Evolutionary conservation across 768 basidiomycete genomes (phyloP).

Genomic region (Auriscalpium microsporum): DNA sequence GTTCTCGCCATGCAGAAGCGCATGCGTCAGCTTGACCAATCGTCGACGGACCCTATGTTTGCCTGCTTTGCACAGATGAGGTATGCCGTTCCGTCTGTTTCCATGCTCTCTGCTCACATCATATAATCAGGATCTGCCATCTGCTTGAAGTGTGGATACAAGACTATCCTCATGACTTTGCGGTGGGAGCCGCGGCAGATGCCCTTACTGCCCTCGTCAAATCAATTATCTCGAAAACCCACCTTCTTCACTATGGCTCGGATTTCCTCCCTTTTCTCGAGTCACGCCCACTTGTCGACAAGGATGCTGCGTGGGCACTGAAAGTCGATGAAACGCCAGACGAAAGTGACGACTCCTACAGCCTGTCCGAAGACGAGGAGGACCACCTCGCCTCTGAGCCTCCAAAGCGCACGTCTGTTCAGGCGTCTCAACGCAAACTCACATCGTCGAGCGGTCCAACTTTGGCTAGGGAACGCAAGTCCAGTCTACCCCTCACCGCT

Average conservation of each 20-base stretch:
- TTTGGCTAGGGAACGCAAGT: constrained; percentile 52
- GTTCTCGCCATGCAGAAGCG: constrained; percentile 85
- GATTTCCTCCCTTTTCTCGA: constrained; percentile 79
- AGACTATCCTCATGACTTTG: constrained; percentile 72
- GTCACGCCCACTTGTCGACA: constrained; percentile 55
- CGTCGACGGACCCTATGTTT: constrained; percentile 74
- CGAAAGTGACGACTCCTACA: constrained; percentile 57
- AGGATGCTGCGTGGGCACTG: constrained; percentile 68
- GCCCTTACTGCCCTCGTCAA: constrained; percentile 71
- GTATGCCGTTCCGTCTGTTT: constrained; percentile 28
- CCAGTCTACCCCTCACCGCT: constrained; percentile 51
- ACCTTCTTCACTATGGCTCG: constrained; percentile 78
- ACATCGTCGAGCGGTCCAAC: constrained; percentile 5
- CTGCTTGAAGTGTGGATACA: constrained; percentile 72
- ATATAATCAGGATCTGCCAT: constrained; percentile 57
- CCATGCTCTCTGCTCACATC: neutral
- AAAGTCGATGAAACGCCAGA: constrained; percentile 48
- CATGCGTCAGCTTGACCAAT: constrained; percentile 67
- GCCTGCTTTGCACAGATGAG: constrained; percentile 86
- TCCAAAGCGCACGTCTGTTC: neutral
- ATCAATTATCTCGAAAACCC: constrained; percentile 70
- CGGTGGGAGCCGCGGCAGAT: constrained; percentile 62
- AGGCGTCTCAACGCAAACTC: neutral
- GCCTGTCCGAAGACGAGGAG: constrained; percentile 47
- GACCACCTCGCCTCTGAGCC: constrained; percentile 9